A percentile compares a stretch with the other conserved stretches of the same genome.
Conservation (phyloP, 805 yeast species). For the Saturnispora saitoi region DNA sequence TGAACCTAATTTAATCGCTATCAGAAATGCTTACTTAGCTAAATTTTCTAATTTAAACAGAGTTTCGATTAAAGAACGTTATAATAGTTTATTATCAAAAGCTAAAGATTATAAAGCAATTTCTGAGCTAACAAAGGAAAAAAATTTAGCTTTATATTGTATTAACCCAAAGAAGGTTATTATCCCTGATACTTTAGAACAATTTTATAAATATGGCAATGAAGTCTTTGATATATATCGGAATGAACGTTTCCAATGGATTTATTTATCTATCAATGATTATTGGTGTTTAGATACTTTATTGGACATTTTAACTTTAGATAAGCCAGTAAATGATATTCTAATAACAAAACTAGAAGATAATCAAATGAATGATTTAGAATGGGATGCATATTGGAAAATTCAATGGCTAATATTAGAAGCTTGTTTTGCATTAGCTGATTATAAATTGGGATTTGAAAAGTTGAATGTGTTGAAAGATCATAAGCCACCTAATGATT, state of each 20-base stretch:
- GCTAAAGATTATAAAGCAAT: background rate
- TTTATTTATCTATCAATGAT: background rate
- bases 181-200: conserved; percentile 5
- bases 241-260: conserved; percentile 4
- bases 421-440: conserved; percentile 19
- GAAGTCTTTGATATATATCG: background rate
- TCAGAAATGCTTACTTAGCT: background rate
- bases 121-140: background rate
- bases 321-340: conserved; percentile 1
- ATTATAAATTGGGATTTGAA: conserved; percentile 20
- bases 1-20: background rate
- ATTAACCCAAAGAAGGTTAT: background rate
- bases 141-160: conserved; percentile 5
- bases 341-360: conserved; percentile 13
- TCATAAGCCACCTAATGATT: background rate
- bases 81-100: background rate
- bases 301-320: background rate
- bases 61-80: background rate
- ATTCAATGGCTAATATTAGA: conserved; percentile 25
- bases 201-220: background rate
- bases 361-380: conserved; percentile 12
- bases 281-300: background rate
- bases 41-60: background rate
- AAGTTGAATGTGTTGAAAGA: conserved; percentile 12
- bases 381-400: conserved; percentile 19